These are phyloP conservation scores for Nannizzia gypsea DNA, from an alignment of 2,329 filamentous ascomycete genomes.

Conservation along the genomic window DNA sequence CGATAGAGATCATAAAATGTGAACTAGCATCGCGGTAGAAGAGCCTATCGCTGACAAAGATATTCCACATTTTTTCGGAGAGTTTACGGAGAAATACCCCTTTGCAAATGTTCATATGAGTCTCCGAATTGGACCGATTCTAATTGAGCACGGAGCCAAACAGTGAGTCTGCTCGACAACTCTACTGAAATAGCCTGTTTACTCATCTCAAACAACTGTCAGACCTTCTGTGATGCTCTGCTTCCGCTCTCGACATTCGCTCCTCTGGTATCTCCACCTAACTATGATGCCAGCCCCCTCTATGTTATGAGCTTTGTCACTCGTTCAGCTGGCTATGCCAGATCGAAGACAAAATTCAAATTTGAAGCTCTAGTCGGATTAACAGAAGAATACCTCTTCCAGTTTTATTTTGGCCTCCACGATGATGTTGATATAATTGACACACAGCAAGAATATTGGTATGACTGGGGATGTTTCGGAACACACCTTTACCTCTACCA, in stretches of 20 bases:
- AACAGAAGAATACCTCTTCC: conserved; percentile 35
- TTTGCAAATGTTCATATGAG: conserved; percentile 32
- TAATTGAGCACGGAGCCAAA: conserved; percentile 27
- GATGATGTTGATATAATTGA: conserved; percentile 36
- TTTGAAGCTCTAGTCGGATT: conserved; percentile 31
- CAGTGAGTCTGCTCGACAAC: neutral
- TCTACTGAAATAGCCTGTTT: no score
- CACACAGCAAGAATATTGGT: conserved; percentile 36
- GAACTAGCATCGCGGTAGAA: no score
- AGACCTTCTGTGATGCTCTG: conserved; percentile 29
- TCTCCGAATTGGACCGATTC: conserved; percentile 29
- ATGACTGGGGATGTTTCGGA: conserved; percentile 36
- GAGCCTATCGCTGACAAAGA: conserved; percentile 16
- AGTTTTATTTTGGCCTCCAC: conserved; percentile 30
- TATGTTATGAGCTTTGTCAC: conserved; percentile 35
- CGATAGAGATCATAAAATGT: no score
- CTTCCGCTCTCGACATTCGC: conserved; percentile 21
- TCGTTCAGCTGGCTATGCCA: conserved; percentile 18
- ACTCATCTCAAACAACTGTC: conserved; percentile 28
- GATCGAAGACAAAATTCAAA: conserved; percentile 22
- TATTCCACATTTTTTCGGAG: conserved; percentile 24
- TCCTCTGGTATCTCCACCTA: no score
- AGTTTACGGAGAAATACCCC: conserved; percentile 24
- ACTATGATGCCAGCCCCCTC: conserved; percentile 12
- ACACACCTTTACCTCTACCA: conserved; percentile 30